These are phyloP conservation scores for Colletotrichum lupini DNA, from an alignment of 2,329 filamentous ascomycete genomes.

Conservation along the genomic window DNA sequence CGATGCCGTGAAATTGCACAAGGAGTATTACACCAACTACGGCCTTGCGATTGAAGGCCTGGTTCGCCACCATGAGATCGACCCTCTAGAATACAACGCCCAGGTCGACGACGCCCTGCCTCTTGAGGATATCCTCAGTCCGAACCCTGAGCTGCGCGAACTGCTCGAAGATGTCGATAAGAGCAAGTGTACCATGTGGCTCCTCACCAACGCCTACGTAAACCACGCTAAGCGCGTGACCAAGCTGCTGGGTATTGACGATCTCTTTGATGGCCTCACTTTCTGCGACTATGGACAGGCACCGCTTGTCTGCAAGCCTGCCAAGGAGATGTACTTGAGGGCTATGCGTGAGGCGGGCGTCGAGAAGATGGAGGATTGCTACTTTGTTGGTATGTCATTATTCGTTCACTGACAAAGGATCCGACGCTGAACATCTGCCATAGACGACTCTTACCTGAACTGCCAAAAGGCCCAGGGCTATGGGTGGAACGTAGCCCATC, in stretches of 20 bases:
- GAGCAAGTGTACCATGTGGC: conserved; percentile 87
- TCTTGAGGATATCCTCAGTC: conserved; percentile 84
- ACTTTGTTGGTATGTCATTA: conserved; percentile 85
- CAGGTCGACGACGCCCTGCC: conserved; percentile 96
- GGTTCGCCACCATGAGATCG: conserved; percentile 92
- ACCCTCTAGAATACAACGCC: conserved; percentile 92
- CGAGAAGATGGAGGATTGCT: conserved; percentile 77
- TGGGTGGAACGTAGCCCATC: conserved; percentile 88
- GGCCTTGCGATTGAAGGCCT: conserved; percentile 97
- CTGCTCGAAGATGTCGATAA: conserved; percentile 86
- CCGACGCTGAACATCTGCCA: conserved; percentile 5
- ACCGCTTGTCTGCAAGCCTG: conserved; percentile 88
- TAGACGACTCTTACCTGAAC: conserved; percentile 90
- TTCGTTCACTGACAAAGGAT: background rate
- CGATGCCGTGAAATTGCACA: conserved; percentile 87
- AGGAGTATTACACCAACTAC: conserved; percentile 94
- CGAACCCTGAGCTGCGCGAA: conserved; percentile 77
- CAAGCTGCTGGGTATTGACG: conserved; percentile 81
- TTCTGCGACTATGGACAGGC: conserved; percentile 87
- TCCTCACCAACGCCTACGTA: conserved; percentile 96
- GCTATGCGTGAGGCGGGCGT: conserved; percentile 88
- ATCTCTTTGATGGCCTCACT: conserved; percentile 93
- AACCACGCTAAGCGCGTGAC: conserved; percentile 89
- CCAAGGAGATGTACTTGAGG: conserved; percentile 84
- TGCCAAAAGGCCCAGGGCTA: conserved; percentile 80